Evolutionary conservation across 129 eudicot species (phyloP), one percentile per base, ranked within the genome.

Genomic region (Helianthus tuberosus): DNA sequence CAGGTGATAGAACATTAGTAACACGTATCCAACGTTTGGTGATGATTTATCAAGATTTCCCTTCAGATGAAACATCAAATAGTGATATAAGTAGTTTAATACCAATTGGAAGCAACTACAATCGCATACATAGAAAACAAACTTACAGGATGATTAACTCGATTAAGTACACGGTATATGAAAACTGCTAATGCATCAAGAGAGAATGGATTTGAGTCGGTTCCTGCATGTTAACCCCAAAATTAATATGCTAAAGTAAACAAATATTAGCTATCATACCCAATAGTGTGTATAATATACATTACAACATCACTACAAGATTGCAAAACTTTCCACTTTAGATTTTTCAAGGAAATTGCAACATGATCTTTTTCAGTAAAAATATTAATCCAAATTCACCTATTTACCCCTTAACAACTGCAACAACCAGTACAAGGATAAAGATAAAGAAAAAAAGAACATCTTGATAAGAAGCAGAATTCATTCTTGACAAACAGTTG

Each of bases 1-100:
- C 17, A 94, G 87, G 76, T 94, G 88, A 81, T 94, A 94, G 85
- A 94, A 94, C 88, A 94, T 87, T 57, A 94, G 89, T 89, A 94
- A 79, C 61, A 94, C 96, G 81, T 79, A 94, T 52, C 99, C 97
- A 73, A 77, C 96, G 78, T 91, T 88, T 63, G 96, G 91, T 71
- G 90, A 88, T 12, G 93, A 80, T 86, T 86, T 86, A 84, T 94
- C 99, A 54, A 94, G 97, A 88, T 85, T 88, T 66, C 99, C 99
- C 99, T 94, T 32, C 63, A 79, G 71, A 79, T 44, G 46, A 15
- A 47, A 69, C 63, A 79, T 17, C 57, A 68, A 44, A 44, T 46
- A 76, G 25, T 48, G 55, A 17, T 27, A n/a, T 58, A 83, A 43
- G 61, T 39, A 78, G 23, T 67, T 60, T 20, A 25, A 59, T 49